Evolutionary conservation across 1,284 basidiomycete genomes (phyloP), one percentile per base, ranked within the genome.

Genomic region (Trichosporon asahii): DNA sequence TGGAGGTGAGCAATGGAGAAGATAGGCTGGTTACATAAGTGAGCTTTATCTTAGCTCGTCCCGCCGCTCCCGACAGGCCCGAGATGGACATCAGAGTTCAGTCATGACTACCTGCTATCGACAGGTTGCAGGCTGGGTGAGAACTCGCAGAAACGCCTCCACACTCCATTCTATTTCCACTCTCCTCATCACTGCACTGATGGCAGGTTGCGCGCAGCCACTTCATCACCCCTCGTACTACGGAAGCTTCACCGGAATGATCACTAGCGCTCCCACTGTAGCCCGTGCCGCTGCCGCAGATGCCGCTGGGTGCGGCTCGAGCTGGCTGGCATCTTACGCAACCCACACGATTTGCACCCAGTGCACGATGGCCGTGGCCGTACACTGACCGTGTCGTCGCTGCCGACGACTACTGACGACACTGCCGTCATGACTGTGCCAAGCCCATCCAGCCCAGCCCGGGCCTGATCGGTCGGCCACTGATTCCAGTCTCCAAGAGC

Each of bases 61-160:
- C 57, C 57, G 57, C 8, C 11, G 29, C 21, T 61, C 57, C 57
- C 57, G 57, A 33, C 29, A 61, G 57, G 57, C 57, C 57, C 57
- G 57, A 61, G 27, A 61, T n/a, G 8, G 18, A 6, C 57, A 61
- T 11, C 27, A 61, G 29, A 31, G 57, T 61, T 61, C 27, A 18
- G 14, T 14, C 29, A 3, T 9, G 5, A 5, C 27, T 31, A 27
- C 55, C 18, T 60, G 15, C 33, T n/a, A n/a, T n/a, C n/a, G n/a
- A n/a, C n/a, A n/a, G n/a, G n/a, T n/a, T 61, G 27, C 27, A n/a
- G 29, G 29, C 9, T 29, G 57, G 27, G 27, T 31, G 57, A 57
- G 23, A 31, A 61, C 31, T 7, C 7, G 18, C 46, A 8, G 46
- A 6, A 49, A n/a, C 46, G 4, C 2, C 21, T 53, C 21, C 21